Evolutionary conservation across 208 protist genomes (phyloP).

Genomic region (Crithidia mellificae): DNA sequence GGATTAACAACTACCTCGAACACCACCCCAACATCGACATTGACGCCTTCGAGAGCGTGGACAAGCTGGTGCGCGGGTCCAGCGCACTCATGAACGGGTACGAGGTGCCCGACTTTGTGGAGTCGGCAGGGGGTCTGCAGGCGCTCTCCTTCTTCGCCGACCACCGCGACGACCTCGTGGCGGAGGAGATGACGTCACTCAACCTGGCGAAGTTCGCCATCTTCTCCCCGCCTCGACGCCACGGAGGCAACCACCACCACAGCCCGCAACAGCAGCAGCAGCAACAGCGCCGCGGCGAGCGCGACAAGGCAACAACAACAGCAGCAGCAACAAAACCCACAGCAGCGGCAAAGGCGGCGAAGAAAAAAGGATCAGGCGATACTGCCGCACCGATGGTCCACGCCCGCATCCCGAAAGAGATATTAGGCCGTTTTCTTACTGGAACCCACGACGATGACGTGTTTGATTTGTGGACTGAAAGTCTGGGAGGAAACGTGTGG

Average conservation of each 20-base stretch:
- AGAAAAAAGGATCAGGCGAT: not conserved
- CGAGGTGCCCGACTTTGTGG: constrained; percentile 4
- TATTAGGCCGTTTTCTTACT: not conserved
- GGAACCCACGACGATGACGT: not conserved
- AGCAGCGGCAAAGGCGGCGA: not conserved
- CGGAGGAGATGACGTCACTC: not conserved
- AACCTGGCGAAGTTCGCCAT: not conserved
- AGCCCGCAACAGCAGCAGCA: too few species aligned
- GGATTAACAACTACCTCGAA: too few species aligned
- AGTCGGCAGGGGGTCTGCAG: constrained; percentile 16
- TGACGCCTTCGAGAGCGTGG: not conserved
- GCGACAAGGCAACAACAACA: too few species aligned
- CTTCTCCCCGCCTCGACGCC: not conserved
- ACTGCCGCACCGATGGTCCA: not conserved
- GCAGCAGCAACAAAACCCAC: too few species aligned
- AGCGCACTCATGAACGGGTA: constrained; percentile 5
- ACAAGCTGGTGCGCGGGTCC: not conserved
- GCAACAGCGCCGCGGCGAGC: too few species aligned
- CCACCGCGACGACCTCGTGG: constrained; percentile 6
- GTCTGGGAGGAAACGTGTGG: not conserved
- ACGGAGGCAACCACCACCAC: too few species aligned
- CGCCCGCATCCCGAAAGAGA: not conserved
- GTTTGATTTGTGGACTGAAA: not conserved
- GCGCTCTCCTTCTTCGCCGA: constrained; percentile 1
- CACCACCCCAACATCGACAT: not conserved